Percentiles rank a stretch among this genome's conserved stretches.
These are phyloP conservation scores for Thalassia testudinum DNA, from an alignment of 116 monocot species.

Conservation along the genomic window DNA sequence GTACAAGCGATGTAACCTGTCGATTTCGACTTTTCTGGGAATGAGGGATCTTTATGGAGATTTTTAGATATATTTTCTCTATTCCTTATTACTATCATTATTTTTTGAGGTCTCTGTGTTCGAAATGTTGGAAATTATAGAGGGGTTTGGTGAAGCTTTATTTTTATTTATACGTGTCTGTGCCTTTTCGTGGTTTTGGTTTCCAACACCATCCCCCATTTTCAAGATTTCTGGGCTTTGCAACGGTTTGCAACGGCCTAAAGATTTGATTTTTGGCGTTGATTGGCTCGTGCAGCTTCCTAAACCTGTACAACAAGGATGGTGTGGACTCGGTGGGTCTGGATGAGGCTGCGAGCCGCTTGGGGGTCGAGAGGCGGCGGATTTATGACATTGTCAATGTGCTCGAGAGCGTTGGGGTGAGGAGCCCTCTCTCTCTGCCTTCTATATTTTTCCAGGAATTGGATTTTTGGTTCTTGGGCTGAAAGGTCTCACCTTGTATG, in stretches of 20 bases:
- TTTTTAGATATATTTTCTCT: too few relatives aligned
- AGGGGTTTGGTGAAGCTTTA: too few relatives aligned
- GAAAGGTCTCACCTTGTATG: neutral
- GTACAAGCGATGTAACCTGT: too few relatives aligned
- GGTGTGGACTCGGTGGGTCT: conserved; percentile 53
- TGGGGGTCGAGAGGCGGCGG: conserved; percentile 87
- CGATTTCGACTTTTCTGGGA: too few relatives aligned
- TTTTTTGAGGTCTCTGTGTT: too few relatives aligned
- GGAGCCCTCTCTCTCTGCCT: neutral
- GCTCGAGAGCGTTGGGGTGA: conserved; percentile 84
- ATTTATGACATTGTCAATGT: conserved; percentile 97
- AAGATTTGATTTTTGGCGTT: neutral
- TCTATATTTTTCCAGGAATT: neutral
- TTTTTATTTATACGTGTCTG: too few relatives aligned
- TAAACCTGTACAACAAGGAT: conserved; percentile 49
- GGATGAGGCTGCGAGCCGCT: conserved; percentile 62
- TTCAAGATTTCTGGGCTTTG: too few relatives aligned
- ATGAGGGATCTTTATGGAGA: too few relatives aligned
- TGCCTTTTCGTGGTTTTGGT: too few relatives aligned
- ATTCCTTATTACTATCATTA: too few relatives aligned
- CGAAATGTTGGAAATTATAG: too few relatives aligned
- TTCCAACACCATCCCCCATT: too few relatives aligned
- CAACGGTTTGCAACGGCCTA: neutral
- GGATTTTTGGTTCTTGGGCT: neutral
- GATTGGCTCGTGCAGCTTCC: conserved; percentile 26